phyloP scores from a whole-genome alignment of 371 early-diverging fungal species.

The Encephalitozoon hellem region DNA sequence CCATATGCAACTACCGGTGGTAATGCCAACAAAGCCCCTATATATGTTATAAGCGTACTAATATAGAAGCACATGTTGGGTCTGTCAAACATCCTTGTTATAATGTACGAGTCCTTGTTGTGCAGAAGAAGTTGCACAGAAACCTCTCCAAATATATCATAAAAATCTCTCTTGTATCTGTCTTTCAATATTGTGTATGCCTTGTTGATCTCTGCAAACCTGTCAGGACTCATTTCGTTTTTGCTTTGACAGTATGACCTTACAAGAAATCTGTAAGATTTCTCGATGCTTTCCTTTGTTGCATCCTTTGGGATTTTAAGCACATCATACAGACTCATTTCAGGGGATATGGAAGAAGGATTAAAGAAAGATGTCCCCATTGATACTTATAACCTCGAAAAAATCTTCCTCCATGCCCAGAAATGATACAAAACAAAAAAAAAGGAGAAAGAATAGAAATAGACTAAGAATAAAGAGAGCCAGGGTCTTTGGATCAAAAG shows the following conservation, averaged over 20 bases:
- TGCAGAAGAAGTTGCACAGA: constrained; percentile 6
- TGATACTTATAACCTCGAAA: background rate
- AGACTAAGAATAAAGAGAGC: background rate
- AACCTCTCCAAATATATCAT: constrained; percentile 34
- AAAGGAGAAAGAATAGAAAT: background rate
- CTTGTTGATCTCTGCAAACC: constrained; percentile 26
- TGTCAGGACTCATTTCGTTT: background rate
- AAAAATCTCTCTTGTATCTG: constrained; percentile 32
- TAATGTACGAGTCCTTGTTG: constrained; percentile 19
- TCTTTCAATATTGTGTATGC: constrained; percentile 42
- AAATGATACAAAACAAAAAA: background rate
- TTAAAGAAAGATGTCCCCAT: background rate
- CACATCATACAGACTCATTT: constrained; percentile 38
- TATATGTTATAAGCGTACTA: background rate
- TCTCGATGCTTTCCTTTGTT: constrained; percentile 26
- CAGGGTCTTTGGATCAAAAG: background rate
- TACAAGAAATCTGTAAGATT: constrained; percentile 24
- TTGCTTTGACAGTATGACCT: constrained; percentile 3
- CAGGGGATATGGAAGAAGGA: background rate
- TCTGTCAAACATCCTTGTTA: constrained; percentile 32
- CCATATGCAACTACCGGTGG: background rate
- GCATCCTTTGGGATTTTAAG: constrained; percentile 26
- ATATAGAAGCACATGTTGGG: constrained; percentile 8
- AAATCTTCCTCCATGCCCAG: background rate
- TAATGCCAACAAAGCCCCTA: background rate